A percentile compares a stretch with the other conserved stretches of the same genome.
Conservation (phyloP, 352 stramenopile genomes). For the Phytophthora idaei region DNA sequence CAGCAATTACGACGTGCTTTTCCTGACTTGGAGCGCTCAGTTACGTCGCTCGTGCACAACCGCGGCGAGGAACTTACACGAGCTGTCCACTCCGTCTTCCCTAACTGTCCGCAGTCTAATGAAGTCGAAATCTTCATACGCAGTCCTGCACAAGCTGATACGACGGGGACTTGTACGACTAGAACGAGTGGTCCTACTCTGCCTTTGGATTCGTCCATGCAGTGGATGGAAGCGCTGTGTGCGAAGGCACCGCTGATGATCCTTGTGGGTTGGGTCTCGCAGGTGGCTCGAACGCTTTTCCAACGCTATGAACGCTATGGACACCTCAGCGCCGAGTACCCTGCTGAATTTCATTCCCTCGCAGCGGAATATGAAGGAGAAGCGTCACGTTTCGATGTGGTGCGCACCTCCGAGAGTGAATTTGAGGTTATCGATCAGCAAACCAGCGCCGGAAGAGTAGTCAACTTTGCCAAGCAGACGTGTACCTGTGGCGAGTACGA, state of each 20-base stretch:
- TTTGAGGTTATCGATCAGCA: slow-evolving; percentile 82
- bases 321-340: slow-evolving; percentile 77
- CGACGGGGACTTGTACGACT: background rate
- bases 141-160: slow-evolving; percentile 12
- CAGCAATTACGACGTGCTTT: slow-evolving; percentile 60
- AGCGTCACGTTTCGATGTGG: slow-evolving; percentile 61
- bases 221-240: slow-evolving; percentile 73
- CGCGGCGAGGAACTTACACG: slow-evolving; percentile 58
- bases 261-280: slow-evolving; percentile 81
- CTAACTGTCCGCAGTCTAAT: slow-evolving; percentile 60
- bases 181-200: slow-evolving; percentile 17
- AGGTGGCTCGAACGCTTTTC: slow-evolving; percentile 74
- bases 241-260: slow-evolving; percentile 79
- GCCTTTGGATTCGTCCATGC: slow-evolving; percentile 45
- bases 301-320: slow-evolving; percentile 77
- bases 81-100: slow-evolving; percentile 51
- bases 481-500: slow-evolving; percentile 84
- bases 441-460: slow-evolving; percentile 64
- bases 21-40: slow-evolving; percentile 53
- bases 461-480: slow-evolving; percentile 77
- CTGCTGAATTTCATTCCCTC: slow-evolving; percentile 71
- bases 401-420: slow-evolving; percentile 69
- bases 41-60: slow-evolving; percentile 72
- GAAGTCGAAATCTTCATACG: slow-evolving; percentile 64
- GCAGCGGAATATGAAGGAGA: slow-evolving; percentile 69